Base-by-base conservation (phyloP, 2,329 filamentous ascomycete species). In the Trichoderma guizhouense region DNA sequence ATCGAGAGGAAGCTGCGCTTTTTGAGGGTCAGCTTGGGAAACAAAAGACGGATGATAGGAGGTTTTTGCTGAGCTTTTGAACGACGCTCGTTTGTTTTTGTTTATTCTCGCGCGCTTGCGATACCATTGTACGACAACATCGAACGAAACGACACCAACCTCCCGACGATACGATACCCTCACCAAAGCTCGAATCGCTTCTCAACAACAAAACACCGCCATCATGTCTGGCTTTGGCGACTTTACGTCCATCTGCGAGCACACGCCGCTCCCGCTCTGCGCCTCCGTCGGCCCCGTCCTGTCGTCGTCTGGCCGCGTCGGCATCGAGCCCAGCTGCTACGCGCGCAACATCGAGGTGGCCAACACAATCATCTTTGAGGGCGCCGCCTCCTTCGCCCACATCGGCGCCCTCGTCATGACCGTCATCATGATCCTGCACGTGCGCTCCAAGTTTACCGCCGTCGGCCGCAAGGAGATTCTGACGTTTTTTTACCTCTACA, bases 341-440 rank as follows among this genome's bases (percentile, higher is more conserved):
- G 93, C 96, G 72, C 91, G 96, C 72, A 97, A 96, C 78, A 95
- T 99, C 82, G 95, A 98, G 83, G 83, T 98, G 76, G 96, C 95
- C 76, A 99, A 99, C 84, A 99, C 96, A 53, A 95, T 98, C 84
- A 99, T 99, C 79, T 99, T 99, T 81, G 91, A 98, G 83, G 93
- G 91, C 79, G 96, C 95, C 32, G 91, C 94, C 26, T 93, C 93
- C 74, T 94, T 95, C 79, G 93, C 96, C 84, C 96, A 99, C 82
- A 98, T 99, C 76, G 85, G 92, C 71, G 93, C 95, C 15, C 86
- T 99, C 72, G 85, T 91, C 77, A 98, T 99, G 95, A 97, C 94
- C 5, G 92, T 95, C 9, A 92, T 97, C 78, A 99, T 99, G 96
- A 94, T 99, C 74, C 87, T 99, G 75, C 96, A 99, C 82, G 93